These are phyloP conservation scores for Gynandropsis gynandra DNA, from an alignment of 345 rosid species.

Conservation along the genomic window DNA sequence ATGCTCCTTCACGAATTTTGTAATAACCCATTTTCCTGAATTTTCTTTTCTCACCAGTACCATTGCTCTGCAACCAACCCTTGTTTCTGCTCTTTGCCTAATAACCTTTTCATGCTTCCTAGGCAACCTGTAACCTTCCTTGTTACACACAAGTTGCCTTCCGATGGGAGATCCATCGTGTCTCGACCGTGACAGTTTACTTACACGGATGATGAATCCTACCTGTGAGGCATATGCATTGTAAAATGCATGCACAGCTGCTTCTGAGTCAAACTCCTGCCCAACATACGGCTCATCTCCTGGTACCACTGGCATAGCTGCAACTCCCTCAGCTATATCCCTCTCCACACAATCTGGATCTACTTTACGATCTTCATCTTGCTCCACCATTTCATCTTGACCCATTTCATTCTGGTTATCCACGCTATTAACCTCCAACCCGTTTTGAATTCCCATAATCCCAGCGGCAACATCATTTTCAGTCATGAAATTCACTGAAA, in stretches of 20 bases:
- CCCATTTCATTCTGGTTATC: conserved; percentile 34
- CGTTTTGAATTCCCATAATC: conserved; percentile 25
- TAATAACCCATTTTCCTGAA: too few relatives aligned
- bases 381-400: conserved; percentile 45
- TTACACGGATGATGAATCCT: conserved; percentile 89
- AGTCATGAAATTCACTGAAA: conserved; percentile 73
- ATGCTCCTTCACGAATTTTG: conserved; percentile 90
- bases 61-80: conserved; percentile 99
- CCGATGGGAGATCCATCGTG: conserved; percentile 95
- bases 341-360: conserved; percentile 40
- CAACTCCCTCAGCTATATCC: conserved; percentile 32
- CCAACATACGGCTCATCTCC: conserved; percentile 74
- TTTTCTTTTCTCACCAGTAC: conserved; percentile 86
- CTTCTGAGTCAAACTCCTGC: conserved; percentile 88
- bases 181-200: conserved; percentile 96
- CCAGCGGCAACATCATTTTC: conserved; percentile 50
- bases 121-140: conserved; percentile 88
- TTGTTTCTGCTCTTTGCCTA: conserved; percentile 91
- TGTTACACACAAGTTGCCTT: conserved; percentile 92
- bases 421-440: conserved; percentile 26
- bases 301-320: conserved; percentile 26
- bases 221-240: conserved; percentile 76
- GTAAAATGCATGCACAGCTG: conserved; percentile 88
- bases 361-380: conserved; percentile 33
- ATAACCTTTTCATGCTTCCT: conserved; percentile 90